Percentiles rank a stretch among this genome's conserved stretches.
These are phyloP conservation scores for Obelidium mucronatum DNA, from an alignment of 192 early-diverging fungal species.

Conservation along the genomic window DNA sequence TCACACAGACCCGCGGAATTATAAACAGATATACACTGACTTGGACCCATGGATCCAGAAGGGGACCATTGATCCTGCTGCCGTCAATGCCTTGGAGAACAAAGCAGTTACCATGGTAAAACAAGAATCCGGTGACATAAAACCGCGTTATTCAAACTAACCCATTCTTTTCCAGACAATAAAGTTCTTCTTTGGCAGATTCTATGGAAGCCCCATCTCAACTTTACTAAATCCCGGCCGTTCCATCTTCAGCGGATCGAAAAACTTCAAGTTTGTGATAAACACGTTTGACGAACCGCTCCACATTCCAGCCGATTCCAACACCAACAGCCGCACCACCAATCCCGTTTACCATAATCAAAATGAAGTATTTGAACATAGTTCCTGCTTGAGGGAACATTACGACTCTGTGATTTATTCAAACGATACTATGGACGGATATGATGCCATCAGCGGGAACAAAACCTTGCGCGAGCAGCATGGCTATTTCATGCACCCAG, in stretches of 20 bases:
- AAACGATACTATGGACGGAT: not conserved
- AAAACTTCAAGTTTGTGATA: not conserved
- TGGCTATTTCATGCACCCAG: constrained; percentile 9
- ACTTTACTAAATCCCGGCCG: not conserved
- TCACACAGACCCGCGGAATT: not conserved
- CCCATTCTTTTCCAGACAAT: not conserved
- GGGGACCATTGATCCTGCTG: not conserved
- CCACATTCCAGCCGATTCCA: not conserved
- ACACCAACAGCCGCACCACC: not conserved
- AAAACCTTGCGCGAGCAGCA: not conserved
- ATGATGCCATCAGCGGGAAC: not conserved
- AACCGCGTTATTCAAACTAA: not conserved
- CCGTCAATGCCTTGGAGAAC: not conserved
- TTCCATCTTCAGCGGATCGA: not conserved
- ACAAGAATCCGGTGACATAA: not conserved
- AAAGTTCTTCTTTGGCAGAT: not conserved
- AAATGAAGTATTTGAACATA: not conserved
- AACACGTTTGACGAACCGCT: constrained; percentile 4
- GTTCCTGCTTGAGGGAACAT: not conserved
- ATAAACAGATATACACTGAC: constrained; percentile 14
- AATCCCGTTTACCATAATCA: not conserved
- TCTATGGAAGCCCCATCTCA: not conserved
- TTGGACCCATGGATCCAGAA: not conserved
- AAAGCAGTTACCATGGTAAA: not conserved
- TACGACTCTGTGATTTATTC: not conserved